phyloP scores from a whole-genome alignment of 768 basidiomycete species.

The Kockovaella imperatae region DNA sequence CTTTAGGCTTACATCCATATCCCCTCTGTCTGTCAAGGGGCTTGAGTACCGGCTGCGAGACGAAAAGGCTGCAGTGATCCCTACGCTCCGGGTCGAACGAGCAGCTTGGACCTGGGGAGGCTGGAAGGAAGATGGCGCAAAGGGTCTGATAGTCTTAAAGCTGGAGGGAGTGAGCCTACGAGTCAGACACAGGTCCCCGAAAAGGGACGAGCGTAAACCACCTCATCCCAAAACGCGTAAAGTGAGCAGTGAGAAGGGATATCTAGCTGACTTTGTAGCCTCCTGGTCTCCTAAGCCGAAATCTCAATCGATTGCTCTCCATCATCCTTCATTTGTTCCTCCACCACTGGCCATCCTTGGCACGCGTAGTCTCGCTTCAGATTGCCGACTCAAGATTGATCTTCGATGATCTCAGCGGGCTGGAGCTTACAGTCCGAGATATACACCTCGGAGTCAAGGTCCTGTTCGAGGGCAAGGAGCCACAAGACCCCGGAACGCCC shows the following conservation, averaged over 20 bases:
- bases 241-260: too few relatives aligned
- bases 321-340: slow-evolving; percentile 19
- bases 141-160: slow-evolving; percentile 18
- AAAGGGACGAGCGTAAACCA: too few relatives aligned
- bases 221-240: too few relatives aligned
- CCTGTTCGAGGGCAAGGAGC: slow-evolving; percentile 11
- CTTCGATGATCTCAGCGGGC: slow-evolving; percentile 10
- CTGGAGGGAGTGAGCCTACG: slow-evolving; percentile 27
- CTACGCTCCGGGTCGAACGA: slow-evolving; percentile 24
- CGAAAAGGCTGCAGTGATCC: slow-evolving; percentile 6
- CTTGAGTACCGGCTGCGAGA: slow-evolving; percentile 29
- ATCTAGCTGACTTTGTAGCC: neutral
- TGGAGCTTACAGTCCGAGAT: slow-evolving; percentile 11
- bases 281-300: neutral
- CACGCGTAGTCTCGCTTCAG: slow-evolving; percentile 17
- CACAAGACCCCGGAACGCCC: neutral
- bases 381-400: slow-evolving; percentile 14
- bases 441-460: slow-evolving; percentile 10
- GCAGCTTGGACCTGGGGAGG: slow-evolving; percentile 25
- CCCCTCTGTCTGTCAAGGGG: slow-evolving; percentile 13
- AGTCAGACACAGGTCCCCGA: slow-evolving; percentile 7
- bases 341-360: slow-evolving; percentile 25
- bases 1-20: slow-evolving; percentile 13
- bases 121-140: slow-evolving; percentile 9
- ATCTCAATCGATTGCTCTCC: neutral